Evolutionary conservation across 306 rosid genomes (phyloP), one percentile per base, ranked within the genome.

Genomic region (Vigna nakashimae): DNA sequence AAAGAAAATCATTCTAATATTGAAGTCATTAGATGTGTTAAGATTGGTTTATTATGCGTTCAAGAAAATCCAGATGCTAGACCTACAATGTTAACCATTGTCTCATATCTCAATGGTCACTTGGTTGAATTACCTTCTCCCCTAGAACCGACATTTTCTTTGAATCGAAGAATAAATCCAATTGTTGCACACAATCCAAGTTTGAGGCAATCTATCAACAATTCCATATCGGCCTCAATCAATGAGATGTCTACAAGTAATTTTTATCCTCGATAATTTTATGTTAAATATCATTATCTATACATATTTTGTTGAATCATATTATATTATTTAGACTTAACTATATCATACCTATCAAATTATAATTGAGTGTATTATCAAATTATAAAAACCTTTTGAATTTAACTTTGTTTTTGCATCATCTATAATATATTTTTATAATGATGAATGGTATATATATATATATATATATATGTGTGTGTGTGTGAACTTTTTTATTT

Each of bases 41-140:
- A 36, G 10, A 63, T 63, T 15, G 26, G 69, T 34, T 63, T 63
- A 63, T n/a, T 63, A 63, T 63, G 69, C 2, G 26, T 63, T 34
- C 48, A 63, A 63, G 69, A 69, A 24, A 3, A 69, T 9, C 59
- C 45, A 15, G 22, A 14, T 15, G 74, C 1, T 15, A 69, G 74
- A 69, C 74, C 74, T 38, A 65, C 69, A n/a, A 65, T 65, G 69
- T 4, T 38, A 7, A 9, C 24, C 1, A 7, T 38, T 38, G 49
- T 65, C 3, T 17, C 50, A 3, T 65, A n/a, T 65, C 24, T 65
- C 7, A 65, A 16, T 65, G 42, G 24, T 38, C 69, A 36, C 32
- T 65, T 1, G 6, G 9, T 65, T 9, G 49, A 65, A 2, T 38
- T 65, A 9, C 50, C 69, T 7, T 36, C 16, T 17, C 69, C 69